Percentiles rank a stretch among this genome's conserved stretches.
Evolutionary conservation across 2,329 filamentous ascomycete species (phyloP).

Genomic region (Colletotrichum sp.): DNA sequence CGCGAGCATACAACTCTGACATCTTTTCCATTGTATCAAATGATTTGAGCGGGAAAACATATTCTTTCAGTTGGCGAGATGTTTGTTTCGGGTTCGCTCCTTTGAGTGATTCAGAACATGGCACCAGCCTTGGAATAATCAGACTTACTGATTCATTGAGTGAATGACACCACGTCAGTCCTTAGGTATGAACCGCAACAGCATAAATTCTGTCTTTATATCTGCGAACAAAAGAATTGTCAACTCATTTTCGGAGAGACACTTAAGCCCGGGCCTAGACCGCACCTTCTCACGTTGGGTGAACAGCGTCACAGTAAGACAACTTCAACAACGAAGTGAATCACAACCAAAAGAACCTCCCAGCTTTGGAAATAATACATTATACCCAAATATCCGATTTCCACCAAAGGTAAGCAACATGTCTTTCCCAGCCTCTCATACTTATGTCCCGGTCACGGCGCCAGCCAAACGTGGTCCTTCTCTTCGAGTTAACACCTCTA

Average conservation of each 20-base stretch:
- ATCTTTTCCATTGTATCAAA: not conserved
- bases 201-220: not conserved
- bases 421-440: not conserved
- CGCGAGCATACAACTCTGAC: not conserved
- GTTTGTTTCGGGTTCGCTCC: not conserved
- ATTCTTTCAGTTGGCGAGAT: not conserved
- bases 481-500: not conserved
- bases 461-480: not conserved
- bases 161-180: not conserved
- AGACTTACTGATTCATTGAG: not conserved
- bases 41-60: not conserved
- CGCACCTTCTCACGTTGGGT: not conserved
- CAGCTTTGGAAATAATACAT: not conserved
- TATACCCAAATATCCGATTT: not conserved
- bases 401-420: not conserved
- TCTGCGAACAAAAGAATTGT: not conserved
- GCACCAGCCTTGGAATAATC: not conserved
- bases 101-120: not conserved
- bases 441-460: not conserved
- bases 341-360: not conserved
- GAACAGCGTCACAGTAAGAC: not conserved
- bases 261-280: not conserved
- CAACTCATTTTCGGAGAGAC: not conserved
- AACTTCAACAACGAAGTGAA: not conserved
- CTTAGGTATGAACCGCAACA: not conserved